Evolutionary conservation across 441 rosid species (phyloP).

Genomic region (Populus hybrid): DNA sequence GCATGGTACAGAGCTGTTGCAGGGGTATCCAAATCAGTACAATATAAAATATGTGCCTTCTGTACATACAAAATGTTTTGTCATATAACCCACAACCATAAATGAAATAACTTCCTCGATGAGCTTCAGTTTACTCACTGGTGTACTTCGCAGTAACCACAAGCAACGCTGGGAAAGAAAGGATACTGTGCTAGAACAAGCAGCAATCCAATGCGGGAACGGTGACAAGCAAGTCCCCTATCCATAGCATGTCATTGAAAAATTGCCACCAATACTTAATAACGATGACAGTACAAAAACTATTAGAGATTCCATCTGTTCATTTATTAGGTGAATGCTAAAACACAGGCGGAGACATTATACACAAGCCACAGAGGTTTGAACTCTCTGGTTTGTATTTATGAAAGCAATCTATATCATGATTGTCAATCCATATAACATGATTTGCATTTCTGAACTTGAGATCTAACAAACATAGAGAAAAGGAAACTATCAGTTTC

Average conservation of each 20-base stretch:
- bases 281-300: not conserved
- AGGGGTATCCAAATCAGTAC: not conserved
- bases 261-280: not conserved
- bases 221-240: not conserved
- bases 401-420: not conserved
- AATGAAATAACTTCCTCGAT: constrained; percentile 1
- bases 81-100: constrained; percentile 2
- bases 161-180: not conserved
- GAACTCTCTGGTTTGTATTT: not conserved
- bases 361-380: not conserved
- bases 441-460: not conserved
- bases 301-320: constrained; percentile 22
- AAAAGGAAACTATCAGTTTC: not conserved
- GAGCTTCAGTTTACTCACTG: not conserved
- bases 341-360: not conserved
- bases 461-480: not conserved
- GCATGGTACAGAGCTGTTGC: constrained; percentile 39
- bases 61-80: constrained; percentile 18
- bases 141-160: not conserved
- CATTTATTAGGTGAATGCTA: not conserved
- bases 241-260: constrained; percentile 26
- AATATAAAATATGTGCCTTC: constrained; percentile 11
- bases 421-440: not conserved
- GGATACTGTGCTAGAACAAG: not conserved
- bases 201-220: not conserved